Conservation (phyloP, 148 eudicot species). For the Chenopodium berlandieri region DNA sequence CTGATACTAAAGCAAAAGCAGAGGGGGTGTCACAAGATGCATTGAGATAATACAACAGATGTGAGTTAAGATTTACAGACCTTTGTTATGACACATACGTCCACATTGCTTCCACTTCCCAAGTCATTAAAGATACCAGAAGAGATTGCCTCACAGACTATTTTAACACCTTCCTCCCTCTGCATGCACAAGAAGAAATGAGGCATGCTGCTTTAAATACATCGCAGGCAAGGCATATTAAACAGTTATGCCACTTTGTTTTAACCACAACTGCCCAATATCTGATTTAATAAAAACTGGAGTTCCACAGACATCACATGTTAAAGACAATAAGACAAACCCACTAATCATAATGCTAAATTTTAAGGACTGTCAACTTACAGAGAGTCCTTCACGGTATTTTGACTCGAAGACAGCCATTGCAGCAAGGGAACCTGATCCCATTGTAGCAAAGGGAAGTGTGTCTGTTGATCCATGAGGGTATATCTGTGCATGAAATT, state of each 20-base stretch:
- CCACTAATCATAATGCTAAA: background rate
- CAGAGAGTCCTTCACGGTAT: slow-evolving; percentile 80
- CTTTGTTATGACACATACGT: slow-evolving; percentile 85
- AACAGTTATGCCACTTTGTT: background rate
- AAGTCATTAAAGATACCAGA: slow-evolving; percentile 90
- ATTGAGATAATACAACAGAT: background rate
- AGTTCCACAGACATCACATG: background rate
- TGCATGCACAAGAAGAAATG: slow-evolving; percentile 29
- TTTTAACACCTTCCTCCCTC: slow-evolving; percentile 83
- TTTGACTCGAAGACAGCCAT: slow-evolving; percentile 81
- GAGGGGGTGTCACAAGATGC: background rate
- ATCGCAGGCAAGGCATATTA: background rate
- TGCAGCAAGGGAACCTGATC: slow-evolving; percentile 94
- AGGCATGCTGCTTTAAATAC: background rate
- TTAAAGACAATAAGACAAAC: background rate
- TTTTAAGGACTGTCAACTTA: slow-evolving; percentile 37
- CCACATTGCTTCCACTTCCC: slow-evolving; percentile 98
- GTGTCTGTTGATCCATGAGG: slow-evolving; percentile 97
- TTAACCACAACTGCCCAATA: background rate
- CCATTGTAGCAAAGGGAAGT: slow-evolving; percentile 89
- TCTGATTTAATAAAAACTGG: background rate
- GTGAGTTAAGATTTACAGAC: slow-evolving; percentile 31
- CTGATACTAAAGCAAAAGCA: slow-evolving; percentile 1
- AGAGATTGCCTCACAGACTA: slow-evolving; percentile 77
- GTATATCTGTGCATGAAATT: slow-evolving; percentile 55